Conservation (phyloP, 768 basidiomycete species). For the Hygrophorus pudorinus region DNA sequence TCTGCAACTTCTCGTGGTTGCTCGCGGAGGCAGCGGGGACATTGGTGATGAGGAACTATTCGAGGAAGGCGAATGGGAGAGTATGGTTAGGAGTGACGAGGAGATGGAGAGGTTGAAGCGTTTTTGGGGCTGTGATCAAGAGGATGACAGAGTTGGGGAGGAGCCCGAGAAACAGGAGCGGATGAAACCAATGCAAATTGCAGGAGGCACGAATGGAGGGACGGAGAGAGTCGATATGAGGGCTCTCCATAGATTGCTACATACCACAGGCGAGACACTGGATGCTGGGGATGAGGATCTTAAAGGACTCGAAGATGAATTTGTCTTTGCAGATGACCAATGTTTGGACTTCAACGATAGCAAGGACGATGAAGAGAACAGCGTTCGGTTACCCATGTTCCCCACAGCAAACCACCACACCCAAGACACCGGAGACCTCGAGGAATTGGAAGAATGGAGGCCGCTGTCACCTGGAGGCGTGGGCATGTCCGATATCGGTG, state of each 20-base stretch:
- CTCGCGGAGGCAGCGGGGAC: constrained; percentile 45
- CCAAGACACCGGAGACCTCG: constrained; percentile 15
- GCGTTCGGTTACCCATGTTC: background rate
- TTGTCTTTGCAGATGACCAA: background rate
- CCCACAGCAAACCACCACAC: constrained; percentile 2
- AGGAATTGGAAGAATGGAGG: constrained; percentile 39
- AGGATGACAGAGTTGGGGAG: constrained; percentile 7
- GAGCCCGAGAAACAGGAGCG: background rate
- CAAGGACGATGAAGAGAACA: constrained; percentile 4
- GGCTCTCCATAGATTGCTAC: constrained; percentile 42
- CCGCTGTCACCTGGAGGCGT: constrained; percentile 18
- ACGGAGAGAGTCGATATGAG: constrained; percentile 44
- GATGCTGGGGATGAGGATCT: no score
- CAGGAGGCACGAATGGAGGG: constrained; percentile 8
- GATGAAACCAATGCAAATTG: background rate
- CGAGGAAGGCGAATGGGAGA: constrained; percentile 56
- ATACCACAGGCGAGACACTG: constrained; percentile 14
- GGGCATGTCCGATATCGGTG: constrained; percentile 1
- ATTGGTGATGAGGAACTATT: constrained; percentile 69
- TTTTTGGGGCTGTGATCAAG: constrained; percentile 20
- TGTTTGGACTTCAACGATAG: constrained; percentile 8
- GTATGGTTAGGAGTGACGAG: constrained; percentile 39
- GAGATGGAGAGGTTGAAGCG: constrained; percentile 37
- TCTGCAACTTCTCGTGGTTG: constrained; percentile 48
- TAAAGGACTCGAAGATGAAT: no score